phyloP scores from a whole-genome alignment of 176 grass and related monocot genomes.

The Tillandsia fasciculata region DNA sequence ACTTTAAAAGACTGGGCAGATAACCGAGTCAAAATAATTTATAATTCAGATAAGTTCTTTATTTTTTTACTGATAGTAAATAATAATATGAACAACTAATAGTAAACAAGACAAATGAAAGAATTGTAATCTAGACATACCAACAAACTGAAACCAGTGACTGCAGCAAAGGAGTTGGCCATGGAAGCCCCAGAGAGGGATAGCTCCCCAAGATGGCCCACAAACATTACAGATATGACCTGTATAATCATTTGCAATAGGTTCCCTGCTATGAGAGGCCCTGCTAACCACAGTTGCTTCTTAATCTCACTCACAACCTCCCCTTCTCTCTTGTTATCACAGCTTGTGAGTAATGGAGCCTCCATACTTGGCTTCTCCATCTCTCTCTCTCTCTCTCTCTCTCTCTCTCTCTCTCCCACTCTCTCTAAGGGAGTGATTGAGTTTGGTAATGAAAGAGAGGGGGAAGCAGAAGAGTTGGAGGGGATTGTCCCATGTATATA shows the following conservation, averaged over 20 bases:
- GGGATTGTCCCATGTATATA: no score
- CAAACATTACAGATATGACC: conserved; percentile 37
- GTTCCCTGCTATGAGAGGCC: conserved; percentile 22
- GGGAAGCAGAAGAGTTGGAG: neutral
- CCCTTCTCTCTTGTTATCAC: neutral
- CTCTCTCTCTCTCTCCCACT: neutral
- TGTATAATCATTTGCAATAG: conserved; percentile 20
- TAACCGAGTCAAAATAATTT: no score
- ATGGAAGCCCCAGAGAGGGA: conserved; percentile 28
- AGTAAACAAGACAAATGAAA: neutral
- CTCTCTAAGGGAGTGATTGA: neutral
- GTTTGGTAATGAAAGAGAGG: neutral
- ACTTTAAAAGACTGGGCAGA: no score
- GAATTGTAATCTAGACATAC: conserved; percentile 7
- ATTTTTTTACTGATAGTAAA: neutral
- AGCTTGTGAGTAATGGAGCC: neutral
- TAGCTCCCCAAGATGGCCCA: conserved; percentile 28
- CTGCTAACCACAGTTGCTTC: conserved; percentile 26
- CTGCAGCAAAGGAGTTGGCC: conserved; percentile 29
- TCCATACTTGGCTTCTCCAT: neutral
- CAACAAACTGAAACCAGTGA: conserved; percentile 44
- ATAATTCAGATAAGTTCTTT: no score
- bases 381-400: neutral
- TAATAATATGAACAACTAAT: neutral
- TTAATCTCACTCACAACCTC: conserved; percentile 11